phyloP scores from a whole-genome alignment of 2,329 filamentous ascomycete species.

The Davidsoniella australis region DNA sequence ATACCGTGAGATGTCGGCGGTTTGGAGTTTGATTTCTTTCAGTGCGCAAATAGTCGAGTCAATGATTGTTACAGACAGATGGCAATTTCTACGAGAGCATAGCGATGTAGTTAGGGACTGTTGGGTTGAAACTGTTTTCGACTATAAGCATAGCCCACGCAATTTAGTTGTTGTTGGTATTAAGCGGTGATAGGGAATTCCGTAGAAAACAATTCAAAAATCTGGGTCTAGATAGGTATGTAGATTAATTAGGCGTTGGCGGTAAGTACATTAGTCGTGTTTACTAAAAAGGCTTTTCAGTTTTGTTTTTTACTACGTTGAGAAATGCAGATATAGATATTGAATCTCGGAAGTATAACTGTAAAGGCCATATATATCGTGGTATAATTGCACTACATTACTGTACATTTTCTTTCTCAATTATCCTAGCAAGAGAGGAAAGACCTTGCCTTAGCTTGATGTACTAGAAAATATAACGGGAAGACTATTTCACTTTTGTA shows the following conservation, averaged over 20 bases:
- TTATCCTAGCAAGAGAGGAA: not conserved
- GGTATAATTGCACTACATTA: too few species aligned
- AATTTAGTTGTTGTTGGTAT: conserved; percentile 89
- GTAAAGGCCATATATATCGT: too few species aligned
- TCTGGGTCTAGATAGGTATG: too few species aligned
- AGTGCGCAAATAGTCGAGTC: conserved; percentile 80
- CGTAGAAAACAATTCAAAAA: not conserved
- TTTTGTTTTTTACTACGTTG: too few species aligned
- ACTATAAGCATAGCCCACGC: conserved; percentile 68
- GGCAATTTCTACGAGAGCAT: conserved; percentile 72
- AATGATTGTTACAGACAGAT: conserved; percentile 77
- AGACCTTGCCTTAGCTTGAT: too few species aligned
- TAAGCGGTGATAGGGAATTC: conserved; percentile 35
- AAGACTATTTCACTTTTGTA: too few species aligned
- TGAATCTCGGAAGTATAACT: too few species aligned
- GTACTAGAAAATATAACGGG: too few species aligned
- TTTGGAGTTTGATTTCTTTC: conserved; percentile 95
- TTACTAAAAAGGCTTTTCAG: too few species aligned
- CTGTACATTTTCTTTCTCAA: not conserved
- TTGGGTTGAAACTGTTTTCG: conserved; percentile 91
- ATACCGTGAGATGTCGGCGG: conserved; percentile 66
- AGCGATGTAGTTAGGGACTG: conserved; percentile 48
- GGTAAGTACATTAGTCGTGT: not conserved
- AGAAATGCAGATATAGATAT: too few species aligned
- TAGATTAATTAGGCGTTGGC: not conserved